Evolutionary conservation across 2,329 filamentous ascomycete species (phyloP).

Genomic region (Teratosphaeria pseudoeucalypti): DNA sequence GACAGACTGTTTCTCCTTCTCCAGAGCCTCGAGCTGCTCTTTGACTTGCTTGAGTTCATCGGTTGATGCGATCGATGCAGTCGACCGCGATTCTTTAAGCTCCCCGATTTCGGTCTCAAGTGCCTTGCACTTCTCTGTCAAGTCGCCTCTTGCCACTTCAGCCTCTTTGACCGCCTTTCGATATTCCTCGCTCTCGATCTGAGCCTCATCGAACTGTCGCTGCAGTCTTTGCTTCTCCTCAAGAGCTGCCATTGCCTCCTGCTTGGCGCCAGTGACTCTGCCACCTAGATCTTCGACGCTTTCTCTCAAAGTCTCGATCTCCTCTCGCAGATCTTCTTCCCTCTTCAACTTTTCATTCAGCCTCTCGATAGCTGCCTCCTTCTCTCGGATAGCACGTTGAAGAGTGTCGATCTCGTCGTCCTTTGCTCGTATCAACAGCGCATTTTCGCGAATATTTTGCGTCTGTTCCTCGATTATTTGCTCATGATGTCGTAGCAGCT

Average conservation of each 20-base stretch:
- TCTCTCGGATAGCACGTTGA: constrained; percentile 64
- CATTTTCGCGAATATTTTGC: constrained; percentile 59
- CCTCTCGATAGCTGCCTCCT: constrained; percentile 42
- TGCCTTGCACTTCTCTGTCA: constrained; percentile 13
- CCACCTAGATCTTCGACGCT: constrained; percentile 17
- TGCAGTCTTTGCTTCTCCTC: constrained; percentile 20
- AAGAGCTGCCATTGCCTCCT: constrained; percentile 16
- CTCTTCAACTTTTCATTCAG: constrained; percentile 14
- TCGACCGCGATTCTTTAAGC: constrained; percentile 23
- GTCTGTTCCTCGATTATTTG: constrained; percentile 48
- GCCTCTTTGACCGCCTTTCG: constrained; percentile 18
- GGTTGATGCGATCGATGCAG: constrained; percentile 23
- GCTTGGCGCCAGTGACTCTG: constrained; percentile 21
- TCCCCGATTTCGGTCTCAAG: constrained; percentile 57
- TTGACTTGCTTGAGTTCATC: constrained; percentile 49
- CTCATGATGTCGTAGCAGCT: constrained; percentile 14
- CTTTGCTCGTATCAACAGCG: constrained; percentile 60
- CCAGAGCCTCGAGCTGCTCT: constrained; percentile 15
- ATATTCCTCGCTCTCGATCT: constrained; percentile 11
- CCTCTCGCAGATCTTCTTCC: constrained; percentile 16
- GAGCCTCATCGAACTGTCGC: constrained; percentile 15
- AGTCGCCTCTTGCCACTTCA: constrained; percentile 14
- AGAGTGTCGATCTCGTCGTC: constrained; percentile 87
- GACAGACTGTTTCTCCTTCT: constrained; percentile 54
- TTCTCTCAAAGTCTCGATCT: constrained; percentile 17